Conservation (phyloP, 495 filamentous ascomycete species). For the Hypoxylon crocopeplum region DNA sequence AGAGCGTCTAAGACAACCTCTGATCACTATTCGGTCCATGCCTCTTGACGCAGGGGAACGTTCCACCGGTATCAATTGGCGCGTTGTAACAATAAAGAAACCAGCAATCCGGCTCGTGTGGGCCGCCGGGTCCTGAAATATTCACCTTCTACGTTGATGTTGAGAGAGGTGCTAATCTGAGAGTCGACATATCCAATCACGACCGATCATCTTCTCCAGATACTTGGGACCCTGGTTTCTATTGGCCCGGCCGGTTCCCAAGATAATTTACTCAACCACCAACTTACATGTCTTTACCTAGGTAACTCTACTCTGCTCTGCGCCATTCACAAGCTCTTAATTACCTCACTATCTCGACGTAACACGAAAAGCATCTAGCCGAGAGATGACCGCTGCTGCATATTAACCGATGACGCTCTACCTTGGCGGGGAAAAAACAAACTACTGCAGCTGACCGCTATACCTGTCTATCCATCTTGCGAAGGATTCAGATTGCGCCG, state of each 20-base stretch:
- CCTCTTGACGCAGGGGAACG: constrained; percentile 34
- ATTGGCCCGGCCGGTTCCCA: constrained; percentile 28
- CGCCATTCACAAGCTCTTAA: constrained; percentile 15
- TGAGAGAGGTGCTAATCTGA: constrained; percentile 26
- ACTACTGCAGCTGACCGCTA: constrained; percentile 32
- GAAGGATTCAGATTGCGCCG: constrained; percentile 38
- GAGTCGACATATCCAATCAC: constrained; percentile 13
- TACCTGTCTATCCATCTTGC: not conserved
- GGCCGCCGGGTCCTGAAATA: constrained; percentile 26
- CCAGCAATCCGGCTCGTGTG: constrained; percentile 30
- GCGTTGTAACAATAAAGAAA: constrained; percentile 33
- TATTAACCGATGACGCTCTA: constrained; percentile 17
- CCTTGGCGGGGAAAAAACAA: constrained; percentile 21
- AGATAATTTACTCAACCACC: constrained; percentile 1
- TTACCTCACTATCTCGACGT: constrained; percentile 23
- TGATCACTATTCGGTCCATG: constrained; percentile 28
- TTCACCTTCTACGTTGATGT: not conserved
- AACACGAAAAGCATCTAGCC: constrained; percentile 1
- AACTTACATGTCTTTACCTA: not conserved
- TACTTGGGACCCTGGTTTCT: constrained; percentile 19
- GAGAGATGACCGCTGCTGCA: constrained; percentile 2
- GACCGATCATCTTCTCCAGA: constrained; percentile 23
- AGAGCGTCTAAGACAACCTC: constrained; percentile 9
- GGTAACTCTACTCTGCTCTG: not conserved
- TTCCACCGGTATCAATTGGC: constrained; percentile 33